A percentile compares a stretch with the other conserved stretches of the same genome.
phyloP scores from a whole-genome alignment of 495 filamentous ascomycete species.

The Xylaria flabelliformis region DNA sequence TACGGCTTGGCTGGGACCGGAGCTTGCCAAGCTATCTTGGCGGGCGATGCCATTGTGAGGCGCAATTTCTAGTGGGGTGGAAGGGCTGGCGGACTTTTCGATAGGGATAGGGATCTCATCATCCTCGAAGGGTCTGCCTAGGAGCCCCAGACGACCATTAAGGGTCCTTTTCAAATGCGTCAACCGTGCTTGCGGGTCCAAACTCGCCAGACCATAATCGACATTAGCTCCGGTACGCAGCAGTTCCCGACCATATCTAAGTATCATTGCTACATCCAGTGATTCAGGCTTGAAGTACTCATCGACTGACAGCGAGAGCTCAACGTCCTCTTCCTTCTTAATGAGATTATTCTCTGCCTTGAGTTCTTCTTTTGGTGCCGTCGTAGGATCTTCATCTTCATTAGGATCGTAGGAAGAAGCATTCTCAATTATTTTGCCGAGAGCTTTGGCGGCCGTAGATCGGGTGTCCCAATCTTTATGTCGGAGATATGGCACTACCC shows the following conservation, averaged over 20 bases:
- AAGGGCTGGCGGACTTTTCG: constrained; percentile 47
- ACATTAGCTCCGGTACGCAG: constrained; percentile 77
- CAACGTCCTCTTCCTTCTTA: constrained; percentile 60
- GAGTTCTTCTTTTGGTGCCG: constrained; percentile 59
- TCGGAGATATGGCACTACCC: constrained; percentile 88
- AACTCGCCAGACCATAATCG: constrained; percentile 78
- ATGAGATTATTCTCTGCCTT: constrained; percentile 43
- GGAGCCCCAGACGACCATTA: constrained; percentile 79
- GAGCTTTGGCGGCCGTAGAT: constrained; percentile 86
- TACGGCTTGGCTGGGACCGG: constrained; percentile 44
- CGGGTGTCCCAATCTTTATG: constrained; percentile 97
- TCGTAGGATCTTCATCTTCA: constrained; percentile 43
- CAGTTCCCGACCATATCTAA: constrained; percentile 81
- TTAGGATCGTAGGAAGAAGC: constrained; percentile 90
- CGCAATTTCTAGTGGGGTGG: constrained; percentile 48
- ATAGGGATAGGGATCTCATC: constrained; percentile 68
- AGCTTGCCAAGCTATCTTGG: constrained; percentile 41
- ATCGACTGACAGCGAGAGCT: constrained; percentile 48
- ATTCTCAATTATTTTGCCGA: constrained; percentile 90
- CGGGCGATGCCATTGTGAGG: constrained; percentile 51
- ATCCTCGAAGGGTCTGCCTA: constrained; percentile 79
- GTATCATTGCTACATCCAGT: constrained; percentile 78
- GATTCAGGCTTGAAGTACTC: constrained; percentile 72
- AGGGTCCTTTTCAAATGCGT: constrained; percentile 89
- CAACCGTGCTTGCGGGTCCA: constrained; percentile 81